Evolutionary conservation across 2,329 filamentous ascomycete species (phyloP).

Genomic region (Phialophora expanda): DNA sequence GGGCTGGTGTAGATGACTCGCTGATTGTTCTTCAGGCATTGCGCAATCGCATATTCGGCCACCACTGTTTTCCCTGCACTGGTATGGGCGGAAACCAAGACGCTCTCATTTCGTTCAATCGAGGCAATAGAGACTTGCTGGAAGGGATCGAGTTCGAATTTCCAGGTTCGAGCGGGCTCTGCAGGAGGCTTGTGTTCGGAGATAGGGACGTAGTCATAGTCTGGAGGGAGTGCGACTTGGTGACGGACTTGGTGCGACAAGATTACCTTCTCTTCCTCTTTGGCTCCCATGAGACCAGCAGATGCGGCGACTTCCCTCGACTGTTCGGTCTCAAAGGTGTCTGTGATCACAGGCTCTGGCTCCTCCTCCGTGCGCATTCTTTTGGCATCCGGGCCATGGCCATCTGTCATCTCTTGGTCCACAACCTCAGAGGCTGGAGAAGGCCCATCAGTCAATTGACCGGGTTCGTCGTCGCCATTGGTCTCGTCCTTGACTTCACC

Average conservation of each 20-base stretch:
- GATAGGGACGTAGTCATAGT: slow-evolving; percentile 94
- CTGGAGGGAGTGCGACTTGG: slow-evolving; percentile 91
- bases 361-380: slow-evolving; percentile 62
- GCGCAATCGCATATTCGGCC: slow-evolving; percentile 96
- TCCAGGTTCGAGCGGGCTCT: slow-evolving; percentile 80
- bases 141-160: slow-evolving; percentile 95
- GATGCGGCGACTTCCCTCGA: slow-evolving; percentile 86
- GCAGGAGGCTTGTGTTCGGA: slow-evolving; percentile 90
- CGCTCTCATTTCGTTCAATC: slow-evolving; percentile 94
- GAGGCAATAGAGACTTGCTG: slow-evolving; percentile 93
- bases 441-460: slow-evolving; percentile 13
- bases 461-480: slow-evolving; percentile 25
- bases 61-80: slow-evolving; percentile 98
- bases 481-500: slow-evolving; percentile 68
- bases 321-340: slow-evolving; percentile 93
- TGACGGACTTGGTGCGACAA: slow-evolving; percentile 98
- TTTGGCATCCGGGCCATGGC: slow-evolving; percentile 52
- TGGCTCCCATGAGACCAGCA: slow-evolving; percentile 67
- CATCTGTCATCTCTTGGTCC: slow-evolving; percentile 36
- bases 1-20: slow-evolving; percentile 99
- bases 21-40: slow-evolving; percentile 96
- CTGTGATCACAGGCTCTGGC: slow-evolving; percentile 81
- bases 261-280: slow-evolving; percentile 73
- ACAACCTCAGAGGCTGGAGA: slow-evolving; percentile 19
- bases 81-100: slow-evolving; percentile 94